Base-by-base conservation (phyloP, 345 rosid species). In the Citrus unshiu region DNA sequence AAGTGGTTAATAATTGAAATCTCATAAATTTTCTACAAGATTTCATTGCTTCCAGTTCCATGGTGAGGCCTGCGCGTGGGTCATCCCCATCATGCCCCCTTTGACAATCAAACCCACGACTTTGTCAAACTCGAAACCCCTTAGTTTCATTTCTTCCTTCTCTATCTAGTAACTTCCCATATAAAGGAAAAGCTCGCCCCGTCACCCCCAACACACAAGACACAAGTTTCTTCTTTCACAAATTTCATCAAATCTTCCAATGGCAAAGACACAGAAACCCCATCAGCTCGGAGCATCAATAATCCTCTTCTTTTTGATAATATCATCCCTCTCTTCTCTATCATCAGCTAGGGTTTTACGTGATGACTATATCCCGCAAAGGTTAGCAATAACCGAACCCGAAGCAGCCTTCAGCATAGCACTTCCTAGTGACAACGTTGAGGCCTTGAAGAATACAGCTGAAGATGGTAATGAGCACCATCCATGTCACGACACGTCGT, bases 401-500 rank as follows among this genome's bases (percentile, higher is more conserved):
- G 65, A 32, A n/a, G 25, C 65, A 2, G 30, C 64, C 19, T n/a
- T 34, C 64, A 2, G 51, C 6, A 39, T 62, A 29, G 70, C 40
- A 9, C 77, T 74, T 27, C 77, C 77, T 1, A 74, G 70, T 22
- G 59, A 70, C 59, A 70, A 46, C 7, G 73, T 27, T 46, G 58
- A 6, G 25, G 19, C 32, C 56, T 68, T 2, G 4, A 29, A 62
- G 32, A 5, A 62, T 3, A 22, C 25, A 0, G 24, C 35, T 30
- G 68, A 63, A 8, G 59, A 70, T 29, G 32, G 8, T 22, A 22
- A 27, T 62, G 30, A 21, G 6, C 65, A 74, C 13, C 18, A 51
- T 27, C 83, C 80, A n/a, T 71, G 83, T 43, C 72, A 51, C 30
- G 71, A 29, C 37, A 64, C 56, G 81, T 51, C 34, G 34, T 7